A percentile compares a stretch with the other conserved stretches of the same genome.
These are phyloP conservation scores for Coleophoma crateriformis DNA, from an alignment of 2,329 filamentous ascomycete species.

Conservation along the genomic window DNA sequence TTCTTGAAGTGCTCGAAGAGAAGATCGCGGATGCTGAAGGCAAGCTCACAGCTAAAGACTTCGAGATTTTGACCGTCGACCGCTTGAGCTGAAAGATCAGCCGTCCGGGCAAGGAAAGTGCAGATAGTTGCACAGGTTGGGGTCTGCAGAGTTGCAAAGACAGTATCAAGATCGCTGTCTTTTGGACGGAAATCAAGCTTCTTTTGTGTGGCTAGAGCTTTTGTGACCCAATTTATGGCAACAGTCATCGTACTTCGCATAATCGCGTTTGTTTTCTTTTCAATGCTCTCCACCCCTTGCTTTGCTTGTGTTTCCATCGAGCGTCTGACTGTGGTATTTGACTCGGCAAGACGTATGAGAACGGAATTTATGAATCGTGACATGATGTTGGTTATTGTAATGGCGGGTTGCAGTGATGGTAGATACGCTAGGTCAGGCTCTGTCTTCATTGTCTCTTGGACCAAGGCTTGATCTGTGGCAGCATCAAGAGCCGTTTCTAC, in stretches of 20 bases:
- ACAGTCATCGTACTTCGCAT: constrained; percentile 65
- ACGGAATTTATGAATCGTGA: constrained; percentile 87
- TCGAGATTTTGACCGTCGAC: constrained; percentile 82
- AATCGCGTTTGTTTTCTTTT: constrained; percentile 63
- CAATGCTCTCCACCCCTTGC: constrained; percentile 53
- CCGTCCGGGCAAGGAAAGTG: constrained; percentile 69
- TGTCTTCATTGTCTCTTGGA: constrained; percentile 72
- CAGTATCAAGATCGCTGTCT: constrained; percentile 51
- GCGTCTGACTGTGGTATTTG: constrained; percentile 78
- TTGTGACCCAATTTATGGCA: constrained; percentile 56
- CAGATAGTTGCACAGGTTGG: constrained; percentile 77
- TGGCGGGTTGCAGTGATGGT: constrained; percentile 69
- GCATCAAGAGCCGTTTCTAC: constrained; percentile 64
- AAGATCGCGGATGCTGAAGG: constrained; percentile 68
- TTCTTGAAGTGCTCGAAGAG: constrained; percentile 92
- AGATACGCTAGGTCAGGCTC: constrained; percentile 89
- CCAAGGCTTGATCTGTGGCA: constrained; percentile 64
- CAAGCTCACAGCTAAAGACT: constrained; percentile 78
- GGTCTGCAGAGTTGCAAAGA: constrained; percentile 74
- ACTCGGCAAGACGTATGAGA: constrained; percentile 80
- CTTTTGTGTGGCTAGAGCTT: constrained; percentile 59
- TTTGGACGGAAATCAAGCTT: constrained; percentile 67
- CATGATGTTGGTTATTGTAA: constrained; percentile 89
- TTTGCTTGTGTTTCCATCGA: constrained; percentile 64
- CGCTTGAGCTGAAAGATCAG: constrained; percentile 57